Base-by-base conservation (phyloP, 2,329 filamentous ascomycete species). In the Coniochaeta sp. region DNA sequence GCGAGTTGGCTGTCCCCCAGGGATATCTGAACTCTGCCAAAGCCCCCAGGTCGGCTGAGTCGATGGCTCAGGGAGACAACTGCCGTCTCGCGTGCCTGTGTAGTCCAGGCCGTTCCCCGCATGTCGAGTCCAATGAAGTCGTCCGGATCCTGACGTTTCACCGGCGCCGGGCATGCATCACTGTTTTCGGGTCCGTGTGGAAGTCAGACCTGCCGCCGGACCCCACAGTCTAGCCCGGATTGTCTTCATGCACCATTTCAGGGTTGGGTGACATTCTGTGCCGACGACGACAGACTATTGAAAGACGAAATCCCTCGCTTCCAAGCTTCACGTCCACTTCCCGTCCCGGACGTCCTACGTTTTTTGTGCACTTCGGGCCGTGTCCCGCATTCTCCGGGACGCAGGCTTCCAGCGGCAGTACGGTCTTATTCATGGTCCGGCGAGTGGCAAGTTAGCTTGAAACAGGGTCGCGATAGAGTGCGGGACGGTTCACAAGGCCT, bases 261-360 rank as follows among this genome's bases (percentile, higher is more conserved):
- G 8, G 18, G 45, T 47, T n/a, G 45, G 45, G 45, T 47, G 14
- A 31, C 45, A 47, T 47, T 47, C 45, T 47, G 26, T 47, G 45
- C 45, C 45, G 26, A 31, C n/a, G 12, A 47, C 13, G 13, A 31
- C 45, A 9, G 38, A 42, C 38, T 42, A 42, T 42, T 24, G 20
- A 42, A 26, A 26, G 18, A 24, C 38, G 38, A 42, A 42, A 42
- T 22, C 38, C 26, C 38, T 42, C 38, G 38, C 7, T 42, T 42
- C 38, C 38, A 26, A 42, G 38, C 33, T 42, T 42, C 10, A 13
- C 38, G n/a, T 7, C 20, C 38, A 42, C 38, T 42, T 24, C 18
- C 38, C 20, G 38, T 24, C 12, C 20, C 38, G 38, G 18, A 22
- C 35, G 13, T 40, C 35, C 9, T 40, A 22, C 38, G 12, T 18